Conservation (phyloP, 2,329 filamentous ascomycete genomes). For the Aureobasidium sp. region DNA sequence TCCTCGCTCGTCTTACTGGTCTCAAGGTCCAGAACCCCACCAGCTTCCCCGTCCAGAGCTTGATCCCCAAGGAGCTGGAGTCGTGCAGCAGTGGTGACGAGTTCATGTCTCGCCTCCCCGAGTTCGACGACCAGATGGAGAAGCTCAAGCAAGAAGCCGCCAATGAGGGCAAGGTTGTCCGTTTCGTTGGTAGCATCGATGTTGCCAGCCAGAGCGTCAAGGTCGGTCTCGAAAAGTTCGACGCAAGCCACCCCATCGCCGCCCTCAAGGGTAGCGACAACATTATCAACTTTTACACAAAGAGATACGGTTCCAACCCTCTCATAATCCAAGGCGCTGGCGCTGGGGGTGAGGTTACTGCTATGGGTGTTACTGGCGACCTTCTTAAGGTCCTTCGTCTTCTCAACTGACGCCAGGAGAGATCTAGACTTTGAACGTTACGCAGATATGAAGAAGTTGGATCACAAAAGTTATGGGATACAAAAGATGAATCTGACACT, state of each 20-base stretch:
- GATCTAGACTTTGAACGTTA: neutral
- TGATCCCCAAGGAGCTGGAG: conserved; percentile 85
- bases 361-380: conserved; percentile 95
- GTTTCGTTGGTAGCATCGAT: conserved; percentile 91
- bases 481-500: neutral
- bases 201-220: conserved; percentile 72
- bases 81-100: conserved; percentile 68
- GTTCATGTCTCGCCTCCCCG: conserved; percentile 71
- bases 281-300: conserved; percentile 97
- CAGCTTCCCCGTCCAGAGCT: conserved; percentile 84
- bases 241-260: conserved; percentile 82
- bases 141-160: conserved; percentile 76
- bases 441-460: neutral
- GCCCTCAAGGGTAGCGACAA: conserved; percentile 95
- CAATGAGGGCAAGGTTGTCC: conserved; percentile 80
- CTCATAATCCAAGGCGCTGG: conserved; percentile 89
- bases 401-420: conserved; percentile 33
- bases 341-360: conserved; percentile 89
- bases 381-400: conserved; percentile 78
- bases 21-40: conserved; percentile 74
- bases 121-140: conserved; percentile 87
- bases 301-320: conserved; percentile 84
- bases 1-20: conserved; percentile 78
- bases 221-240: conserved; percentile 79
- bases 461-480: neutral